These are phyloP conservation scores for Citrus australasica DNA, from an alignment of 345 rosid species.

Conservation along the genomic window DNA sequence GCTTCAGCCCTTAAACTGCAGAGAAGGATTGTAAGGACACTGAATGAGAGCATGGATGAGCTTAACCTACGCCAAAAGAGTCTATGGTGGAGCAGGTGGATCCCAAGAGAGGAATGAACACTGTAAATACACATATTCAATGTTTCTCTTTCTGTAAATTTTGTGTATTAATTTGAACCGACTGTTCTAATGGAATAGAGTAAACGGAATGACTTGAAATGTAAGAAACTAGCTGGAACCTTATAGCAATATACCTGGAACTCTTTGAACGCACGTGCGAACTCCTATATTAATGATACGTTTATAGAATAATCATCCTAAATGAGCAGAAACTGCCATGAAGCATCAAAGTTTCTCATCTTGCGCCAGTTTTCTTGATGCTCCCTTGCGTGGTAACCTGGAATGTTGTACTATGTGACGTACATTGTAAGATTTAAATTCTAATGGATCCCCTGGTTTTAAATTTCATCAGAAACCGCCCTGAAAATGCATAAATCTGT, in stretches of 20 bases:
- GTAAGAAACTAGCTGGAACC: conserved; percentile 27
- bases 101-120: conserved; percentile 76
- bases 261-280: conserved; percentile 23
- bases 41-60: conserved; percentile 77
- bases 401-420: background rate
- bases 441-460: background rate
- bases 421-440: background rate
- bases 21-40: conserved; percentile 65
- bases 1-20: conserved; percentile 76
- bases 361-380: background rate
- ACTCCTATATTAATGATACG: conserved; percentile 1
- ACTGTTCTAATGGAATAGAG: conserved; percentile 10
- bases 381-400: no score
- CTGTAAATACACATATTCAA: conserved; percentile 18
- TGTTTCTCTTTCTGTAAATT: conserved; percentile 20
- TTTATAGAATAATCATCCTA: background rate
- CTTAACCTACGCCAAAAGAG: conserved; percentile 67
- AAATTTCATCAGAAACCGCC: background rate
- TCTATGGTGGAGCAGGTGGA: conserved; percentile 98
- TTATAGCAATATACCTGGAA: conserved; percentile 25
- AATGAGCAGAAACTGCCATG: conserved; percentile 17
- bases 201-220: conserved; percentile 7
- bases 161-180: conserved; percentile 12
- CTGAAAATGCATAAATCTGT: background rate
- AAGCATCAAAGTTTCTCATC: conserved; percentile 14